These are phyloP conservation scores for Micractinium sp. DNA, from an alignment of 139 green algal genomes.

Conservation along the genomic window DNA sequence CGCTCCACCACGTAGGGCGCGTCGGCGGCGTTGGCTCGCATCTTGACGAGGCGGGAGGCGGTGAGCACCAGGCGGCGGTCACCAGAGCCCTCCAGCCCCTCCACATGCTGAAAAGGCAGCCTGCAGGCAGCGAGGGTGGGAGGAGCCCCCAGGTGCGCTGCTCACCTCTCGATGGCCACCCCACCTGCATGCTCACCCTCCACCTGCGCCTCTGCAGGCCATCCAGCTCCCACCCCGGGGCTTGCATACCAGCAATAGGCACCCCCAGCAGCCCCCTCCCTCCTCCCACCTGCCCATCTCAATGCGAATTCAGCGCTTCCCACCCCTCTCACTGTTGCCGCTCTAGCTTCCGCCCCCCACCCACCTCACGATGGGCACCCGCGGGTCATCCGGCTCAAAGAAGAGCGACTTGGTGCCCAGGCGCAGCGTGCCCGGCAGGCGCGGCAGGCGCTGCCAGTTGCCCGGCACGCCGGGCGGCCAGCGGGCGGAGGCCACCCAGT, in stretches of 20 bases:
- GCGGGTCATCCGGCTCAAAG: constrained; percentile 86
- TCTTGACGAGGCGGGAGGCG: constrained; percentile 55
- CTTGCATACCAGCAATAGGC: no score
- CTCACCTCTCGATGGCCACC: no score
- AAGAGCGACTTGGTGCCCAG: constrained; percentile 85
- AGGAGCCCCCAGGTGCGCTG: no score
- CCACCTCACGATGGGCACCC: constrained; percentile 82
- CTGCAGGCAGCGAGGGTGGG: constrained; percentile 13
- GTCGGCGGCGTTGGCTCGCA: constrained; percentile 80
- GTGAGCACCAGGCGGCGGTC: constrained; percentile 38
- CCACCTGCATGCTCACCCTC: no score
- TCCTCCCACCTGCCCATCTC: no score
- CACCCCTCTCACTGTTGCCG: no score
- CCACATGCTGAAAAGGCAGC: constrained; percentile 48
- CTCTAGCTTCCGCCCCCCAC: not conserved
- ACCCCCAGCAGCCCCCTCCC: no score
- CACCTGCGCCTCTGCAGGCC: no score
- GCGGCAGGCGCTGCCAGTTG: constrained; percentile 65
- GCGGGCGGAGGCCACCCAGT: constrained; percentile 67
- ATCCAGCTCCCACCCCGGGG: no score
- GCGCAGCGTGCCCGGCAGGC: constrained; percentile 77
- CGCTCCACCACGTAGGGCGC: constrained; percentile 70
- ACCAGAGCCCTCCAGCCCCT: constrained; percentile 44
- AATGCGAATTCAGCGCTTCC: no score
- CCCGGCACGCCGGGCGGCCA: constrained; percentile 48